A percentile compares a stretch with the other conserved stretches of the same genome.
Conservation (phyloP, 2,329 filamentous ascomycete genomes). For the Cytospora schulzeri region DNA sequence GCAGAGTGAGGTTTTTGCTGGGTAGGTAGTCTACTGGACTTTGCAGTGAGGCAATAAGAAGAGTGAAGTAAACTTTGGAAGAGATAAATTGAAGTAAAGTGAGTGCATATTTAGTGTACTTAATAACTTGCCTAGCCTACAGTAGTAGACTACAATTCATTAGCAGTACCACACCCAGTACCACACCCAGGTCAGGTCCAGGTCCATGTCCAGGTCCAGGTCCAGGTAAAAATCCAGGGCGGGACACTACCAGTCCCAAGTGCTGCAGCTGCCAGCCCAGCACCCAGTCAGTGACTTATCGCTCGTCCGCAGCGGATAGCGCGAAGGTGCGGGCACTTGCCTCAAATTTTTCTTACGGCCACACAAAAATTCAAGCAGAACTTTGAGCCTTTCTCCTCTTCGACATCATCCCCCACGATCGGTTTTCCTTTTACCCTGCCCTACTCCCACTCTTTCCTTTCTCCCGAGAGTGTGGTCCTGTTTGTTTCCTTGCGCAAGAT, state of each 20-base stretch:
- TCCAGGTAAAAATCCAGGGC: no score
- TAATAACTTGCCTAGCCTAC: no score
- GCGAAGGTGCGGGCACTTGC: conserved; percentile 2
- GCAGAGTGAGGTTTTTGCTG: no score
- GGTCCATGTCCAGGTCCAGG: no score
- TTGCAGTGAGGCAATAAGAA: no score
- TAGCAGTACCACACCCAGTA: no score
- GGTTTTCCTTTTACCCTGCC: conserved; percentile 2
- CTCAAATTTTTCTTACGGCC: conserved; percentile 3
- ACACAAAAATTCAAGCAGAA: conserved; percentile 1
- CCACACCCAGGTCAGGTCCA: no score
- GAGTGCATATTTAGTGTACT: background rate
- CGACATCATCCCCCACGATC: background rate
- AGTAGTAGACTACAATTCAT: background rate
- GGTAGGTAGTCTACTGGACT: no score
- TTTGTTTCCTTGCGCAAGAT: background rate
- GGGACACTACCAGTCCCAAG: background rate
- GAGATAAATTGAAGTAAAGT: background rate
- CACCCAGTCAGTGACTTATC: background rate
- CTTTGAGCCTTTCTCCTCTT: conserved; percentile 2
- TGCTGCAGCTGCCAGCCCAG: background rate
- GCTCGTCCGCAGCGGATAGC: conserved; percentile 1
- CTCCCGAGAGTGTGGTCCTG: background rate
- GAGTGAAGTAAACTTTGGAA: background rate
- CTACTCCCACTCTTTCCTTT: background rate